phyloP scores from a whole-genome alignment of 192 early-diverging fungal genomes.

The Pecoramyces ruminantium region DNA sequence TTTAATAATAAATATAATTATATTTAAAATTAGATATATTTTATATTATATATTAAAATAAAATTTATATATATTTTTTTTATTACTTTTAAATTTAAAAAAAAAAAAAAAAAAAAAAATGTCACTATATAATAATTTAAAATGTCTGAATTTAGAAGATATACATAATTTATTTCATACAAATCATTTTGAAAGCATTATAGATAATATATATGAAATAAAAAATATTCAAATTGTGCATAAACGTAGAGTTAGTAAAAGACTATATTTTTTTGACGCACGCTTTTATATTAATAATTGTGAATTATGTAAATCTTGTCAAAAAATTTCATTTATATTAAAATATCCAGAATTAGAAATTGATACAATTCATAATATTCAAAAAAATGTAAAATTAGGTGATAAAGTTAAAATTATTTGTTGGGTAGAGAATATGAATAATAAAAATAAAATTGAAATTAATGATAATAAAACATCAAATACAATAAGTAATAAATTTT shows the following conservation, averaged over 20 bases:
- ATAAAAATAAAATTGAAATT: neutral
- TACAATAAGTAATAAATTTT: neutral
- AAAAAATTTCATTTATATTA: neutral
- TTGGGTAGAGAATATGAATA: neutral
- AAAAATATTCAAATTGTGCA: neutral
- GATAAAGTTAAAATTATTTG: neutral
- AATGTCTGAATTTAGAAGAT: neutral
- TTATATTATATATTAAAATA: no score
- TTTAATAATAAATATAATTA: no score
- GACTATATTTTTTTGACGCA: neutral
- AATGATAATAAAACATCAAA: neutral
- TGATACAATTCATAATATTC: neutral
- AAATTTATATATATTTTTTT: no score
- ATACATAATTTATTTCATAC: neutral
- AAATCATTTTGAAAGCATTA: neutral
- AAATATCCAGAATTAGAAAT: neutral
- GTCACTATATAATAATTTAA: neutral
- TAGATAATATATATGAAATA: neutral
- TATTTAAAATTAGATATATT: no score
- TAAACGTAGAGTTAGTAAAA: neutral
- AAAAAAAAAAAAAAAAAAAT: no score
- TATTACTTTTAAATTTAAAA: no score
- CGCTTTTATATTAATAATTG: neutral
- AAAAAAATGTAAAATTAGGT: neutral
- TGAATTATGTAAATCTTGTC: neutral